Percentiles rank a stretch among this genome's conserved stretches.
Evolutionary conservation across 2,329 filamentous ascomycete genomes (phyloP).

Genomic region (Ophiostoma ips): DNA sequence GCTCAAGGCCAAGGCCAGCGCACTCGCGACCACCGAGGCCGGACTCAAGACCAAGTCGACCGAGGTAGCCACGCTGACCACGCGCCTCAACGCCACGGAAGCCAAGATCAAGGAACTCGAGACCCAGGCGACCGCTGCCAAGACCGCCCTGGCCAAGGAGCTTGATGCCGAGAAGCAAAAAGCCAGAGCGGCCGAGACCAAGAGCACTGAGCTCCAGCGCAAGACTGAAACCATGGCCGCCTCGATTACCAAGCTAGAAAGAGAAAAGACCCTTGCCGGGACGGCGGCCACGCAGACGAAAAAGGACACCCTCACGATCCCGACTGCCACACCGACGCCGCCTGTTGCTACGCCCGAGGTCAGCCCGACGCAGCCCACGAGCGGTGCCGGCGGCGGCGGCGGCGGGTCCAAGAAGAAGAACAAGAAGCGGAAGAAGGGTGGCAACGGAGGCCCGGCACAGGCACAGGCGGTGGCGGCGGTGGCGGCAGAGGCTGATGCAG

Average conservation of each 20-base stretch:
- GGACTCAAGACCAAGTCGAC: conserved; percentile 31
- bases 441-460: conserved; percentile 27
- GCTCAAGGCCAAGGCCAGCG: not conserved
- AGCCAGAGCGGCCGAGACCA: conserved; percentile 23
- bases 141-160: conserved; percentile 19
- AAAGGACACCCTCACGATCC: not conserved
- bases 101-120: conserved; percentile 32
- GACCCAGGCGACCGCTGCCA: conserved; percentile 21
- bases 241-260: conserved; percentile 28
- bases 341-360: conserved; percentile 9
- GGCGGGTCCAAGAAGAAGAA: conserved; percentile 52
- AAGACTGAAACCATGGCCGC: conserved; percentile 24
- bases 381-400: not conserved
- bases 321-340: not conserved
- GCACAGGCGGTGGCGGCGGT: conserved; percentile 21
- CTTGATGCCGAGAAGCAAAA: conserved; percentile 20
- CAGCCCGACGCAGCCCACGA: conserved; percentile 3
- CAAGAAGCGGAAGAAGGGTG: conserved; percentile 79
- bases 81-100: conserved; percentile 31
- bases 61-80: conserved; percentile 36
- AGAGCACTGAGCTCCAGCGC: conserved; percentile 25
- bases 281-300: not conserved
- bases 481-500: conserved; percentile 22
- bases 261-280: conserved; percentile 28
- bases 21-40: conserved; percentile 19